Evolutionary conservation across 2,329 filamentous ascomycete genomes (phyloP), one percentile per base, ranked within the genome.

Genomic region (Paecilomyces sp.): DNA sequence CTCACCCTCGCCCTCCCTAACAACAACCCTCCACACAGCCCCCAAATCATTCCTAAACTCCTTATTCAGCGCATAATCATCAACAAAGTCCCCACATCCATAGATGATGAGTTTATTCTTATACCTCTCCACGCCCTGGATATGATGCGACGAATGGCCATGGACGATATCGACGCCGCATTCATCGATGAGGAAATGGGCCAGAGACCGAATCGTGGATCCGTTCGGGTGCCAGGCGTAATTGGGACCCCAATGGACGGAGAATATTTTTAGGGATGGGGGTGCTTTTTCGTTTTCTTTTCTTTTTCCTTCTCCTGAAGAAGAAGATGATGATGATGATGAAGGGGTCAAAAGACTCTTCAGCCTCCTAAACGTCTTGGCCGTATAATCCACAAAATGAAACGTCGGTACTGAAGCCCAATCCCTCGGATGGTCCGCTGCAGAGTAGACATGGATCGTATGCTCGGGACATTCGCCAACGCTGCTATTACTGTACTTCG

Each of bases 51-150:
- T 77, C 57, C 74, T 63, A 64, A 61, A 77, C 47, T 67, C 63
- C 25, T 55, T 57, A 57, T 68, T 64, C n/a, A 76, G 15, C 3
- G 69, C 70, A 67, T 77, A 77, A 64, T 77, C 75, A 64, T 77
- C 74, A n/a, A 77, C 71, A 62, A 77, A 77, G 61, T 77, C 74
- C 1, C 75, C 75, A 60, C 75, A 77, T 0, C 75, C 75, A 51
- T 77, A 77, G 1, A 77, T 71, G 54, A 77, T 71, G 9, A 76
- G 51, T 54, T 66, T 71, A 0, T 71, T 70, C 1, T 66, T 67
- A 59, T 75, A 75, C 24, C 66, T 62, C 62, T 77, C 75, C 2
- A 76, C 74, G 0, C 75, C 75, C 63, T 77, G 75, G 2, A 76
- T 59, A 64, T 77, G 75, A 65, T 77, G 75, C 33, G 72, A 71